Evolutionary conservation across 441 rosid genomes (phyloP).

Genomic region (Francoa sonchifolia): DNA sequence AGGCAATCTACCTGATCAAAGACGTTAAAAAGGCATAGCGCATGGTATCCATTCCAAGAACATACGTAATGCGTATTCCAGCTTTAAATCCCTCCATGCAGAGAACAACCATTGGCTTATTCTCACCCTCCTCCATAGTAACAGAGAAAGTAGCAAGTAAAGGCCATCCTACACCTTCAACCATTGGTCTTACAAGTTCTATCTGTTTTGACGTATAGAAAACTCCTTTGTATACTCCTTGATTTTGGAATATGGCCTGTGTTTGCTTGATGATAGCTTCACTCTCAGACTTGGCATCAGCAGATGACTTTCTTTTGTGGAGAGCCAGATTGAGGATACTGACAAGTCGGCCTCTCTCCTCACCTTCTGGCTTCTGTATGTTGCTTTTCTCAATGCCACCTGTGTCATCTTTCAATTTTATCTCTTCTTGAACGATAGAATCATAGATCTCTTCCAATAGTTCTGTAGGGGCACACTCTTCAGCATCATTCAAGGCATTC

Average conservation of each 20-base stretch:
- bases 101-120: constrained; percentile 76
- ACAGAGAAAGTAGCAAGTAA: constrained; percentile 96
- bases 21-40: constrained; percentile 98
- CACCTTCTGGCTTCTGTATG: constrained; percentile 74
- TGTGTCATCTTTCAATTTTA: constrained; percentile 83
- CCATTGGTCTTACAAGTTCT: constrained; percentile 92
- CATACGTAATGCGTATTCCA: constrained; percentile 82
- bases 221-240: constrained; percentile 85
- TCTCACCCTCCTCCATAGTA: constrained; percentile 98
- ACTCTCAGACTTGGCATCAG: constrained; percentile 78
- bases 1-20: constrained; percentile 56
- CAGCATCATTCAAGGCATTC: constrained; percentile 72
- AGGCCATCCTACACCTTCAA: constrained; percentile 99
- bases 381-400: constrained; percentile 42
- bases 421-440: constrained; percentile 93
- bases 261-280: constrained; percentile 87
- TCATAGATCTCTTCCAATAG: constrained; percentile 92
- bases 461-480: constrained; percentile 78
- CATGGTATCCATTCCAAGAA: constrained; percentile 99
- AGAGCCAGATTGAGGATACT: constrained; percentile 87
- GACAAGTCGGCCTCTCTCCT: constrained; percentile 86
- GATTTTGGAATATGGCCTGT: constrained; percentile 82
- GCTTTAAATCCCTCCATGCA: constrained; percentile 99
- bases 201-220: constrained; percentile 67
- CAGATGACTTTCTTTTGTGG: constrained; percentile 59